Conservation (phyloP, 225 moss, liverwort and hornwort genomes). For the Ulota crispa region DNA sequence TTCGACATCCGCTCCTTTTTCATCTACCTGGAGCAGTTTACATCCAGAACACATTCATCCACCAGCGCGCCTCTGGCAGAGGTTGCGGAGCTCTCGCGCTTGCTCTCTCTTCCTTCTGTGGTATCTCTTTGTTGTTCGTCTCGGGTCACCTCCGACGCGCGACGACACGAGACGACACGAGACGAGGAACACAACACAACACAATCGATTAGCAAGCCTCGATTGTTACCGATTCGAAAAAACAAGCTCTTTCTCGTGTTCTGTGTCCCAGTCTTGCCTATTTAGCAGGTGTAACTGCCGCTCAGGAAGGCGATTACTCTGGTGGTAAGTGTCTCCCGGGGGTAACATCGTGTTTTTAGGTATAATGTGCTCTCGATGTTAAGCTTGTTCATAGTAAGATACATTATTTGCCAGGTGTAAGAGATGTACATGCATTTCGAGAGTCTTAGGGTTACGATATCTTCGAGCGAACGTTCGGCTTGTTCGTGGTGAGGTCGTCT, state of each 20-base stretch:
- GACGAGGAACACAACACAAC: neutral
- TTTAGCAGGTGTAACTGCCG: neutral
- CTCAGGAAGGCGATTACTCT: neutral
- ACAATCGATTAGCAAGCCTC: neutral
- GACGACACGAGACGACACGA: neutral
- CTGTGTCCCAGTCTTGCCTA: neutral
- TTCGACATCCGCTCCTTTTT: neutral
- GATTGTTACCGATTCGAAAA: too few relatives aligned
- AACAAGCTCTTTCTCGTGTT: neutral
- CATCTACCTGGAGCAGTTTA: neutral
- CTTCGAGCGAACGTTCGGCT: neutral
- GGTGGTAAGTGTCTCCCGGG: neutral
- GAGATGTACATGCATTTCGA: neutral
- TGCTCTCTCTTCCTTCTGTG: neutral
- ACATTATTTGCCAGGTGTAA: neutral
- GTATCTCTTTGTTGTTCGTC: neutral
- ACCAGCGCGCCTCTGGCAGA: neutral
- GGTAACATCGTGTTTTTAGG: neutral
- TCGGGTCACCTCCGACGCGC: neutral
- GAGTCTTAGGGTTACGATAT: neutral
- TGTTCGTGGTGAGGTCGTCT: neutral
- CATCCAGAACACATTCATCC: neutral
- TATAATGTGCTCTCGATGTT: neutral
- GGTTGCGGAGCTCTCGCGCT: neutral
- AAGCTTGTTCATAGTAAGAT: neutral